phyloP scores from a whole-genome alignment of 768 basidiomycete species.

The Cantharellus anzutake region DNA sequence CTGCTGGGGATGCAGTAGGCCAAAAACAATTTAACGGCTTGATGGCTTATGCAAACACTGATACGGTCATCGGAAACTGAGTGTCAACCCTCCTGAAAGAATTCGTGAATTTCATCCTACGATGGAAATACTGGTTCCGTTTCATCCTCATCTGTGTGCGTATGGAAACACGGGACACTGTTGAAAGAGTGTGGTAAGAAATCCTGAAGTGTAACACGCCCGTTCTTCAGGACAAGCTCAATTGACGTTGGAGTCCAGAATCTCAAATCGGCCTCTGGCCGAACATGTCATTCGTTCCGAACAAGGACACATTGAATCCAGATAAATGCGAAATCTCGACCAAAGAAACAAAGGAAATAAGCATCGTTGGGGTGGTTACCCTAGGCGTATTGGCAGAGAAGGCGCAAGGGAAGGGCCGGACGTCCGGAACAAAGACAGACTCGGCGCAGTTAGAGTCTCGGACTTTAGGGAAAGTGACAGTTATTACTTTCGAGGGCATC shows the following conservation, averaged over 20 bases:
- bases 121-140: background rate
- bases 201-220: background rate
- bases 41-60: background rate
- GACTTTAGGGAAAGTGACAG: no score
- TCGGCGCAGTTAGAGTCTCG: no score
- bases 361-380: no score
- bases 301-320: no score
- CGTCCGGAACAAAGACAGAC: no score
- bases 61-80: background rate
- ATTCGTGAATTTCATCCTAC: background rate
- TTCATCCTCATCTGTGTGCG: background rate
- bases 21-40: background rate
- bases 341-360: no score
- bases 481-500: no score
- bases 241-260: background rate
- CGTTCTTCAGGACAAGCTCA: background rate
- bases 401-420: no score
- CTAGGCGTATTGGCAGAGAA: no score
- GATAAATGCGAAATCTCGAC: no score
- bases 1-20: background rate
- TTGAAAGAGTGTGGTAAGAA: background rate
- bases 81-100: background rate
- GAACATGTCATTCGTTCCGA: background rate
- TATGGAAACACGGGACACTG: background rate
- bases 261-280: background rate